Evolutionary conservation across 352 stramenopile species (phyloP).

Genomic region (Lagenidium sp.): DNA sequence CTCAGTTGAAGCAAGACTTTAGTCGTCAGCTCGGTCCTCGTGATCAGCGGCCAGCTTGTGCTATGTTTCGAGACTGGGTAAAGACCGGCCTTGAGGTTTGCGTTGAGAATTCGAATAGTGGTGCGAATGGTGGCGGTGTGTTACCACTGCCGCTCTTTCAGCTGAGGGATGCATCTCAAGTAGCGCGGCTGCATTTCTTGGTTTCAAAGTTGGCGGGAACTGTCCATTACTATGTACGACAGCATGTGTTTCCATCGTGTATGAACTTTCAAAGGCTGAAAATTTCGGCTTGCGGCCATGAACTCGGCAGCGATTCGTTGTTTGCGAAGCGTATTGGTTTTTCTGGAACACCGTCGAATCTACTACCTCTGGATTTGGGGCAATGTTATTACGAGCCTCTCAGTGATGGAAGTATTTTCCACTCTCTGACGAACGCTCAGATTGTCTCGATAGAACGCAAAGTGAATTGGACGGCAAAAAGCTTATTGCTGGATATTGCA

Average conservation of each 20-base stretch:
- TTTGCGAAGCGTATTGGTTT: slow-evolving; percentile 98
- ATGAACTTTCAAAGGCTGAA: slow-evolving; percentile 99
- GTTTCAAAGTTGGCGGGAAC: slow-evolving; percentile 91
- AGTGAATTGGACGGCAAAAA: slow-evolving; percentile 69
- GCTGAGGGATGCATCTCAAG: slow-evolving; percentile 94
- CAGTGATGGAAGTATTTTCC: slow-evolving; percentile 98
- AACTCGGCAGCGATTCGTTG: slow-evolving; percentile 97
- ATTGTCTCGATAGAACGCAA: slow-evolving; percentile 87
- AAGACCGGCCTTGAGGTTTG: slow-evolving; percentile 29
- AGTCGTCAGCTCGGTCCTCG: slow-evolving; percentile 75
- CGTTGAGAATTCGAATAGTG: slow-evolving; percentile 13
- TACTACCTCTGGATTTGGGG: slow-evolving; percentile 98
- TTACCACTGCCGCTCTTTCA: slow-evolving; percentile 96
- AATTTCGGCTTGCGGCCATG: slow-evolving; percentile 98
- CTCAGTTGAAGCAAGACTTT: slow-evolving; percentile 83
- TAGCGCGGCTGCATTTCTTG: slow-evolving; percentile 91
- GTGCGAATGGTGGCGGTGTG: slow-evolving; percentile 31
- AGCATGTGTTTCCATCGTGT: slow-evolving; percentile 98
- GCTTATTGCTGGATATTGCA: slow-evolving; percentile 73
- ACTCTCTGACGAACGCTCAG: slow-evolving; percentile 91
- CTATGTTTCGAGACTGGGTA: slow-evolving; percentile 78
- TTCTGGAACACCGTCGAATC: slow-evolving; percentile 97
- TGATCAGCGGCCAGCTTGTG: slow-evolving; percentile 66
- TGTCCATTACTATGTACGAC: slow-evolving; percentile 97
- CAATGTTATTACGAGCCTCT: slow-evolving; percentile 98